Evolutionary conservation across 2,329 filamentous ascomycete genomes (phyloP).

Genomic region (Cladophialophora chaetospira): DNA sequence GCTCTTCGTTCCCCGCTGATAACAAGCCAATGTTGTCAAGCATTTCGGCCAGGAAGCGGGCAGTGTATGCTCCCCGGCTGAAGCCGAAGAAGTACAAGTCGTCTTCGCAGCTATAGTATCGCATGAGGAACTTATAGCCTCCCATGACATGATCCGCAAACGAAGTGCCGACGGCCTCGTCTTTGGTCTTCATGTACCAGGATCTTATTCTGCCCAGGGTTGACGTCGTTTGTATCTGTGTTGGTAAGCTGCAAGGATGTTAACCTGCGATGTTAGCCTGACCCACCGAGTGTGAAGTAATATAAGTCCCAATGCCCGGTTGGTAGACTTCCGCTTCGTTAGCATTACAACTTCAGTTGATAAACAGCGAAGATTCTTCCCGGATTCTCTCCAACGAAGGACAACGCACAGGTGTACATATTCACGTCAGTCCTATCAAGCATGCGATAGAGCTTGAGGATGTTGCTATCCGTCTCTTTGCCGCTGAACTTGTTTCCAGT

Average conservation of each 20-base stretch:
- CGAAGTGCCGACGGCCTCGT: slow-evolving; percentile 76
- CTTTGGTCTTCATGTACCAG: slow-evolving; percentile 63
- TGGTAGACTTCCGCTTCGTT: too few species aligned
- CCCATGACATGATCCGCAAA: slow-evolving; percentile 83
- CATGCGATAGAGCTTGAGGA: slow-evolving; percentile 50
- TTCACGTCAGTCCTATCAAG: slow-evolving; percentile 30
- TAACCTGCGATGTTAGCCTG: neutral
- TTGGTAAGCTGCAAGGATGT: neutral
- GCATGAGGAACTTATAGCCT: slow-evolving; percentile 78
- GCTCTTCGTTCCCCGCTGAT: slow-evolving; percentile 80
- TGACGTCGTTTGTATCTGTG: slow-evolving; percentile 46
- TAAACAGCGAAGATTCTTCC: too few species aligned
- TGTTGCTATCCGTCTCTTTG: slow-evolving; percentile 50
- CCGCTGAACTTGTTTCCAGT: slow-evolving; percentile 49
- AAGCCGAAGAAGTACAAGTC: slow-evolving; percentile 74
- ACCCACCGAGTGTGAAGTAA: slow-evolving; percentile 57
- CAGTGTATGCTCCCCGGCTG: slow-evolving; percentile 71
- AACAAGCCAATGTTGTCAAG: slow-evolving; percentile 78
- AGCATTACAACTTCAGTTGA: too few species aligned
- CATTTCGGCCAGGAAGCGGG: slow-evolving; percentile 79
- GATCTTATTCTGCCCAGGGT: slow-evolving; percentile 53
- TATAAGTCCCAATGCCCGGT: slow-evolving; percentile 61
- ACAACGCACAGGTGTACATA: slow-evolving; percentile 34
- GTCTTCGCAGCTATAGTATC: slow-evolving; percentile 63
- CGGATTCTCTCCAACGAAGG: too few species aligned